Evolutionary conservation across 805 yeast species (phyloP), one percentile per base, ranked within the genome.

Genomic region (Kuraishia piskuri): DNA sequence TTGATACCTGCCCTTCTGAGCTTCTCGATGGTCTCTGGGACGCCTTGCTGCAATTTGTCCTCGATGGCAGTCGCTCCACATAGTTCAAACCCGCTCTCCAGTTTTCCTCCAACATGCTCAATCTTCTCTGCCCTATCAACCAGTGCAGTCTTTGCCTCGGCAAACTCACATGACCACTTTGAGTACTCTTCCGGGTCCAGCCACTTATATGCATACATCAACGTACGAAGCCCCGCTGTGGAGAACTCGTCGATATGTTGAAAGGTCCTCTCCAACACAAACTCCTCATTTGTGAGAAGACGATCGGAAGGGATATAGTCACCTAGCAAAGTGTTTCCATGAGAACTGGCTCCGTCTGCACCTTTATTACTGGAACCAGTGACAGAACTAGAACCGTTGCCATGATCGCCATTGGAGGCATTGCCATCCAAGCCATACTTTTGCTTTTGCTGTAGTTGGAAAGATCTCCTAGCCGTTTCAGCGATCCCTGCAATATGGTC

Each of bases 1-100:
- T 86, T 89, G 54, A 94, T 90, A 2, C 96, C 96, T 0, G 99
- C 98, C 57, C 95, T 77, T 60, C 96, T 80, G 50, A 94, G 76
- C 63, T 90, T 90, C 55, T 90, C 97, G 57, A 94, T 91, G 0
- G 98, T 81, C 53, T 91, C 96, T 22, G 97, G 86, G 6, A 94
- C 99, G n/a, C 99, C 99, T 22, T 84, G 86, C 69, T 94, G 99
- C 45, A 94, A 75, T 64, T 92, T 94, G 65, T 94, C 99, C 65
- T 94, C 99, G 57, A 94, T 94, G 0, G 98, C 99, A 3, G 97
- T 90, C 2, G 96, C 97, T 4, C 99, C 99, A 8, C 85, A 66
- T 7, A 94, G 69, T 53, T 77, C 83, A 44, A 92, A 71, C n/a
- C 77, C 75, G 10, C 66, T 68, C 67, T 94, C 99, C 53, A 94